Evolutionary conservation across 2,329 filamentous ascomycete genomes (phyloP).

Genomic region (Paracamarosporium sp.): DNA sequence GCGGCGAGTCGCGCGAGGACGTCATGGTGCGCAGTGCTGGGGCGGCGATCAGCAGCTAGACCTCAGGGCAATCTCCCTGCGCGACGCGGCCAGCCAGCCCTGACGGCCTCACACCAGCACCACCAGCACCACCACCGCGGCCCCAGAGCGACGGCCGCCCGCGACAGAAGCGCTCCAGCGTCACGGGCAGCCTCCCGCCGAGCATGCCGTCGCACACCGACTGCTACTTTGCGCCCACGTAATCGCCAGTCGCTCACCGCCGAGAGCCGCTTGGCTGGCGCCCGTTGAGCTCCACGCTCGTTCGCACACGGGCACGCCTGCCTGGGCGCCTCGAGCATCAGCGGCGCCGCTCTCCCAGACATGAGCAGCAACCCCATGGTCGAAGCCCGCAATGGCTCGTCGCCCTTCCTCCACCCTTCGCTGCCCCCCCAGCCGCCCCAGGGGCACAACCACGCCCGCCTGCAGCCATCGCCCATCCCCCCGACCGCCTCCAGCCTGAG

Average conservation of each 20-base stretch:
- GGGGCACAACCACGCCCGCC: conserved; percentile 14
- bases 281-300: not conserved
- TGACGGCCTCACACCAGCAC: too few relatives aligned
- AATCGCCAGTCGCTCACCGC: conserved; percentile 24
- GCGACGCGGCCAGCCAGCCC: not conserved
- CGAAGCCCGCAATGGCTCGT: conserved; percentile 29
- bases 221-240: conserved; percentile 34
- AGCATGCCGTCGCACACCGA: conserved; percentile 31
- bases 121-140: not conserved
- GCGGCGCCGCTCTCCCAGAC: conserved; percentile 24
- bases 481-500: conserved; percentile 33
- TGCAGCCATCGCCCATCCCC: conserved; percentile 42
- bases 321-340: not conserved
- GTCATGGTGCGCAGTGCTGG: conserved; percentile 12
- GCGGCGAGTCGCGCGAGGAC: conserved; percentile 9
- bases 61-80: conserved; percentile 2
- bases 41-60: not conserved
- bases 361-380: conserved; percentile 40
- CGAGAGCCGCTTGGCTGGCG: conserved; percentile 6
- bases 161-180: not conserved
- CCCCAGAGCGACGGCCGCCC: not conserved
- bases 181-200: too few relatives aligned
- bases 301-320: not conserved
- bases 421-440: conserved; percentile 19
- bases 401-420: conserved; percentile 27